A percentile compares a stretch with the other conserved stretches of the same genome.
Conservation (phyloP, 345 rosid species). For the Acer negundo region DNA sequence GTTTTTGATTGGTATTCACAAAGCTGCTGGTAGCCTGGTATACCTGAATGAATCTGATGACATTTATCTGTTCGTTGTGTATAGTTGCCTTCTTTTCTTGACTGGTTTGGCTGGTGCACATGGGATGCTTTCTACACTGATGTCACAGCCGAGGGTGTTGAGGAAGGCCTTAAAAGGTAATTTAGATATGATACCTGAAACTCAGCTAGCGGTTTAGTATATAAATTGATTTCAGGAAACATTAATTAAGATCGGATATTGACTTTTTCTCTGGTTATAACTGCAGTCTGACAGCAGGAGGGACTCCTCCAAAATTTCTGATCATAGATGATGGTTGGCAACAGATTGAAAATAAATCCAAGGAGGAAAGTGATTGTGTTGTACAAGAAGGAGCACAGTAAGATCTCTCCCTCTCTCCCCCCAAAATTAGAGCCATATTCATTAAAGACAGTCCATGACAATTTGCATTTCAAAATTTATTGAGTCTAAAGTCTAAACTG, state of each 20-base stretch:
- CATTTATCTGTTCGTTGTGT: constrained; percentile 19
- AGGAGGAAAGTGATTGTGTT: constrained; percentile 54
- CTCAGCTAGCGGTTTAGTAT: constrained; percentile 8
- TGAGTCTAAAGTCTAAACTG: not conserved
- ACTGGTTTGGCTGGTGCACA: constrained; percentile 99
- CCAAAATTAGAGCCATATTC: not conserved
- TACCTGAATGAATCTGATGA: constrained; percentile 13
- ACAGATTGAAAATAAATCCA: constrained; percentile 77
- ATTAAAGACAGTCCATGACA: not conserved
- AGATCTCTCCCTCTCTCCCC: constrained; percentile 30
- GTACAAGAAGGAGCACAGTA: constrained; percentile 99
- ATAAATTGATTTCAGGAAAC: not conserved
- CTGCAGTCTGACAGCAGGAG: constrained; percentile 87
- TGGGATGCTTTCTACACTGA: constrained; percentile 99
- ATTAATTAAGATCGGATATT: constrained; percentile 7
- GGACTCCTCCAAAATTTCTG: constrained; percentile 89
- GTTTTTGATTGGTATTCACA: not conserved
- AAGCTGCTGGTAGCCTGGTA: not conserved
- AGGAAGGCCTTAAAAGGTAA: constrained; percentile 91
- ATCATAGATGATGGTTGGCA: constrained; percentile 99
- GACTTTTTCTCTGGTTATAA: constrained; percentile 17
- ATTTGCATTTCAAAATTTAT: not conserved
- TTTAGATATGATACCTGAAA: constrained; percentile 10
- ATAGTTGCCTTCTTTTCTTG: constrained; percentile 83
- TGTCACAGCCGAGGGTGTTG: constrained; percentile 94